phyloP scores from a whole-genome alignment of 2,329 filamentous ascomycete genomes.

The Fusarium caatingaense region DNA sequence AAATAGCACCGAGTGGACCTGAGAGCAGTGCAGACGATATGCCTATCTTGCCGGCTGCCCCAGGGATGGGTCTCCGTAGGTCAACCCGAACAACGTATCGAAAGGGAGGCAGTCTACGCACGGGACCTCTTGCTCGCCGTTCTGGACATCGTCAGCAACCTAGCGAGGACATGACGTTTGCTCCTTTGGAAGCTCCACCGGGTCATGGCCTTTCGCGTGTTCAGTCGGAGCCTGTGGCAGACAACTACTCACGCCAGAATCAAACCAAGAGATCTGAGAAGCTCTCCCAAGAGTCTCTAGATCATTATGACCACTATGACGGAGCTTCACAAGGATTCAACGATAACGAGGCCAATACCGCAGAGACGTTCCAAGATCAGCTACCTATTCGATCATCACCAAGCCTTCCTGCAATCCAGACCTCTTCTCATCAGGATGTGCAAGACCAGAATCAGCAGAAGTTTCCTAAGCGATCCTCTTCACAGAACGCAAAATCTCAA shows the following conservation, averaged over 20 bases:
- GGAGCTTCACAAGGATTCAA: slow-evolving; percentile 50
- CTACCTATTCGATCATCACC: slow-evolving; percentile 52
- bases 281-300: slow-evolving; percentile 58
- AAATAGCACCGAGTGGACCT: slow-evolving; percentile 57
- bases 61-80: slow-evolving; percentile 82
- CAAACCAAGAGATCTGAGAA: slow-evolving; percentile 61
- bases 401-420: slow-evolving; percentile 68
- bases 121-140: slow-evolving; percentile 81
- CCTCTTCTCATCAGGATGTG: slow-evolving; percentile 62
- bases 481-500: slow-evolving; percentile 61
- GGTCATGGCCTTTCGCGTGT: slow-evolving; percentile 69
- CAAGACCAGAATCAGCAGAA: slow-evolving; percentile 44
- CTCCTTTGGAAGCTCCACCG: slow-evolving; percentile 59
- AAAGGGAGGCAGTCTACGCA: slow-evolving; percentile 83
- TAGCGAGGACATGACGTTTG: slow-evolving; percentile 57
- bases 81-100: slow-evolving; percentile 94
- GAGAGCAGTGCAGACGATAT: slow-evolving; percentile 73
- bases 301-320: slow-evolving; percentile 61
- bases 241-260: slow-evolving; percentile 70
- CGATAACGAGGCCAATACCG: slow-evolving; percentile 36
- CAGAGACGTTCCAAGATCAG: slow-evolving; percentile 48
- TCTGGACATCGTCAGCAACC: slow-evolving; percentile 71
- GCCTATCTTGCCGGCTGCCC: slow-evolving; percentile 84
- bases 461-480: slow-evolving; percentile 67
- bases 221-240: slow-evolving; percentile 72